Base-by-base conservation (phyloP, 371 early-diverging fungal genomes). In the Chytridium lagenaria region DNA sequence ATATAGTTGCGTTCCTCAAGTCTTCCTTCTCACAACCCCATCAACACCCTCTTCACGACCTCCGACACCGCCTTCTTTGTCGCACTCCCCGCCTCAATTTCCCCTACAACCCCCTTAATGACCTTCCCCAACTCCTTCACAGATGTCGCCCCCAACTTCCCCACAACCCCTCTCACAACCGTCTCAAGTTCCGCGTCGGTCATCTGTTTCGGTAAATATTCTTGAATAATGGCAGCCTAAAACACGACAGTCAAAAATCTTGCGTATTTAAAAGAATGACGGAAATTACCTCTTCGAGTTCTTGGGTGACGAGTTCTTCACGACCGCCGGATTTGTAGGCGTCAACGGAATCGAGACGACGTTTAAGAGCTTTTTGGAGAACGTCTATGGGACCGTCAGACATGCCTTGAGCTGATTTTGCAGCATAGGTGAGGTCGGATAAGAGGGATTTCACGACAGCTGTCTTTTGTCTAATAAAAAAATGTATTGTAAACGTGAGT, bases 51-150 rank as follows among this genome's bases (percentile, higher is more conserved):
- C 50, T 70, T 74, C 55, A 67, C 66, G 16, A 63, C 55, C 28
- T 74, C 70, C 5, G 57, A 52, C 50, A 71, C 59, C n/a, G 70
- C 55, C 57, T 80, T 77, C 76, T 71, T 77, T 7, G 77, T 73
- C 12, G 77, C 80, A 28, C 72, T 69, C 22, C 72, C 65, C 22
- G 72, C 65, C 28, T 67, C 77, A 31, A 81, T 59, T 67, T 70
- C 67, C 57, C 31, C 70, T 26, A 40, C 59, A 26, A 79, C 64
- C 37, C 34, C 73, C 70, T 82, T 82, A 77, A 82, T 79, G 23
- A 82, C 78, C 59, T 73, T 76, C 2, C 82, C 82, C 50, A 79
- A n/a, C 23, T 82, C 82, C 72, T 82, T 82, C 22, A 65, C 49
- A 23, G 75, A 69, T n/a, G 16, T 70, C 16, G 77, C 77, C 22